A percentile compares a stretch with the other conserved stretches of the same genome.
These are phyloP conservation scores for Fusarium pilosicola DNA, from an alignment of 2,329 filamentous ascomycete species.

Conservation along the genomic window DNA sequence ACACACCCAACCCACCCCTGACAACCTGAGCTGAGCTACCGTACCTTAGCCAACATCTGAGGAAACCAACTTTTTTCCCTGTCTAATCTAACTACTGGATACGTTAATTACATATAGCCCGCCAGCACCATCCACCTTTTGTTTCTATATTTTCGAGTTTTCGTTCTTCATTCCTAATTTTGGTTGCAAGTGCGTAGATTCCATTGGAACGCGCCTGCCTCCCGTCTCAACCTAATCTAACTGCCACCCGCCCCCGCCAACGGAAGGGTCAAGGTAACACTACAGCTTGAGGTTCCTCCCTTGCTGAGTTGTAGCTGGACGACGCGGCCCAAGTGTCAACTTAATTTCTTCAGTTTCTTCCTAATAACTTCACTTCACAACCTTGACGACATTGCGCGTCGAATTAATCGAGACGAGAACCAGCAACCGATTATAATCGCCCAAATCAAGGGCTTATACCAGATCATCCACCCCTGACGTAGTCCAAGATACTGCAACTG, in stretches of 20 bases:
- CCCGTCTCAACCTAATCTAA: slow-evolving; percentile 35
- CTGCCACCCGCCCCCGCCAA: slow-evolving; percentile 31
- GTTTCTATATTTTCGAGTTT: neutral
- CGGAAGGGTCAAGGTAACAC: neutral
- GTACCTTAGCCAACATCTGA: slow-evolving; percentile 11
- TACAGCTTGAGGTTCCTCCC: neutral
- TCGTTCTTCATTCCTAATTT: slow-evolving; percentile 16
- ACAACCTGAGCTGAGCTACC: slow-evolving; percentile 27
- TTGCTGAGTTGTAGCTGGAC: neutral
- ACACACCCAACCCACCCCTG: slow-evolving; percentile 30
- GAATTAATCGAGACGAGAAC: slow-evolving; percentile 8
- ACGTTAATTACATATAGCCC: slow-evolving; percentile 36
- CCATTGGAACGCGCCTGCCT: slow-evolving; percentile 22
- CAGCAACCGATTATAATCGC: neutral
- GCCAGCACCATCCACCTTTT: neutral
- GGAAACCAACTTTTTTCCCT: slow-evolving; percentile 31
- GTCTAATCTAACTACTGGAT: neutral
- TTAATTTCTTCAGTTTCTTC: slow-evolving; percentile 16
- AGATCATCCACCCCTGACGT: neutral
- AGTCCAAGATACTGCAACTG: slow-evolving; percentile 7
- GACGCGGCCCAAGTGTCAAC: neutral
- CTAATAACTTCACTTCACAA: slow-evolving; percentile 5
- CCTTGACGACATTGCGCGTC: neutral
- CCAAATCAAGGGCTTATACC: slow-evolving; percentile 10
- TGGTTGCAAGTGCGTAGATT: neutral